Evolutionary conservation across 2,329 filamentous ascomycete genomes (phyloP), one percentile per base, ranked within the genome.

Genomic region (Cladophialophora exuberans): DNA sequence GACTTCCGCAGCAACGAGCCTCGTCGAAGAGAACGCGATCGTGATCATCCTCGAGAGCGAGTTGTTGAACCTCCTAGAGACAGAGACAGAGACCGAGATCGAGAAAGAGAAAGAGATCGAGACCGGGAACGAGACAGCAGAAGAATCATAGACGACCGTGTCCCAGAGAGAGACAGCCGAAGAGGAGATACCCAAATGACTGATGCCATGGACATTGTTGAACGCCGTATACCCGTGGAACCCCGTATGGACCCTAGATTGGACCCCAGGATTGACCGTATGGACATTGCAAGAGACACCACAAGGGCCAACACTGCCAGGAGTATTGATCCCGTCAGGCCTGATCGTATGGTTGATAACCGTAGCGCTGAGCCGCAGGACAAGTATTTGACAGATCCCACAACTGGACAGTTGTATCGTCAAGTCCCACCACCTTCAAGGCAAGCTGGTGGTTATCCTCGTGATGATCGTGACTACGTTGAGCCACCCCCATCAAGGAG

Each of bases 401-500:
- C 22, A 10, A 61, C 59, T 26, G 59, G 59, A 59, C 44, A 54
- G 28, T 17, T 54, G 9, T 59, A 59, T 30, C 56, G 53, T n/a
- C 49, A 57, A 52, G 50, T 61, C n/a, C n/a, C n/a, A n/a, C n/a
- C n/a, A 35, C 31, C 43, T 13, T 33, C 52, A 15, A 54, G 58
- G 41, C n/a, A n/a, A n/a, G n/a, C n/a, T n/a, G 55, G 54, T 33
- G 45, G 54, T 15, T 62, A 59, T 54, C 41, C 60, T 51, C 60
- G 56, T 26, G 60, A 64, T 41, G 54, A 61, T 26, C 59, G 54
- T 56, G 62, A 62, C 46, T 43, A 59, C n/a, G 15, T 49, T 49
- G 46, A 49, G 73, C 65, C 72, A 69, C 64, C 71, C 65, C 60
- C 80, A 3, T 30, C 56, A 13, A 54, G 59, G 33, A 53, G 47